phyloP scores from a whole-genome alignment of 2,329 filamentous ascomycete genomes.

The Penicillium carneum region DNA sequence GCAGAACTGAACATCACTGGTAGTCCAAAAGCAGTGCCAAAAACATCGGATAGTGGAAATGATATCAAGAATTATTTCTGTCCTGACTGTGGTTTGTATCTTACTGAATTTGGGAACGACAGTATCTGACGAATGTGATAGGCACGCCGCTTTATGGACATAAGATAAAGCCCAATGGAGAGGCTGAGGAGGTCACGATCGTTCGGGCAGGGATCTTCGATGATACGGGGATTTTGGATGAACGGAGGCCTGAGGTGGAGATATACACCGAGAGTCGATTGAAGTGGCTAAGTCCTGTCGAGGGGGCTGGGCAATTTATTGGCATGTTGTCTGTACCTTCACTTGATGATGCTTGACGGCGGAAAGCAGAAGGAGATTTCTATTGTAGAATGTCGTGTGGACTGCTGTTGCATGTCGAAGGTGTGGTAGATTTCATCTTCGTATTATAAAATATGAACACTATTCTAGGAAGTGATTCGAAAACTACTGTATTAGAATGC shows the following conservation, averaged over 20 bases:
- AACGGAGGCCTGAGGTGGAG: slow-evolving; percentile 42
- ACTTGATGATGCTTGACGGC: neutral
- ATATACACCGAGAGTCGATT: slow-evolving; percentile 40
- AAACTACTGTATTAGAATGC: slow-evolving; percentile 16
- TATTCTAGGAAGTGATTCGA: neutral
- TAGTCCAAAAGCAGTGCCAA: slow-evolving; percentile 45
- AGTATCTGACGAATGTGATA: slow-evolving; percentile 22
- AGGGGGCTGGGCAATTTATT: slow-evolving; percentile 37
- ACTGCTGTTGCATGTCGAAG: too few species aligned
- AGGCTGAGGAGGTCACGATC: slow-evolving; percentile 34
- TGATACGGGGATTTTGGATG: slow-evolving; percentile 39
- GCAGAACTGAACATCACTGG: slow-evolving; percentile 42
- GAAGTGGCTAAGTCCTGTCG: slow-evolving; percentile 35
- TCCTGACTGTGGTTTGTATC: slow-evolving; percentile 46
- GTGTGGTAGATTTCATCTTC: too few species aligned
- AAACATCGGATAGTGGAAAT: slow-evolving; percentile 48
- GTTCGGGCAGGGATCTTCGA: slow-evolving; percentile 50
- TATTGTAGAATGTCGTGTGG: too few species aligned
- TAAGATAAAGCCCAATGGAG: slow-evolving; percentile 35
- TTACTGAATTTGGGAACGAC: neutral
- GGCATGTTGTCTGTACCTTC: slow-evolving; percentile 34
- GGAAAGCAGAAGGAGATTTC: too few species aligned
- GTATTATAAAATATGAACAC: neutral
- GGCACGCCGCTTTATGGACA: slow-evolving; percentile 42
- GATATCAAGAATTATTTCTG: slow-evolving; percentile 49